A percentile compares a stretch with the other conserved stretches of the same genome.
Conservation (phyloP, 2,329 filamentous ascomycete genomes). For the Aspergillus bombycis region DNA sequence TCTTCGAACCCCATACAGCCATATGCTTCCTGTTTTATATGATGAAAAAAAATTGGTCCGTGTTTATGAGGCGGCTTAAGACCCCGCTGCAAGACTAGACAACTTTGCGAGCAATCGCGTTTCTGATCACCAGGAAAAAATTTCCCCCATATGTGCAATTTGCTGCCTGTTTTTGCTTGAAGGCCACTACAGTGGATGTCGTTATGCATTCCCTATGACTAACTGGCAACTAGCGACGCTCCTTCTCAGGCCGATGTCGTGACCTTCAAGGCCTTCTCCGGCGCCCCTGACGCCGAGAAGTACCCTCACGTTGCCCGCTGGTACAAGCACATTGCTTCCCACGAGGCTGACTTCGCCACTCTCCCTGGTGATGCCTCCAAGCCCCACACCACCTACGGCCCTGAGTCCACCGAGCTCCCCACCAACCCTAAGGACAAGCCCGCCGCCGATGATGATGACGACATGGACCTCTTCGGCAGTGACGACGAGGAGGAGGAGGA, state of each 20-base stretch:
- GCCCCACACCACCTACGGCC: conserved; percentile 87
- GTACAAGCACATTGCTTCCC: conserved; percentile 98
- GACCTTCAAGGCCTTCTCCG: conserved; percentile 85
- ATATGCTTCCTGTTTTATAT: conserved; percentile 44
- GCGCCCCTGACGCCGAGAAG: conserved; percentile 76
- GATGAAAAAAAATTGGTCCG: conserved; percentile 91
- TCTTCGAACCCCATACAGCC: conserved; percentile 12
- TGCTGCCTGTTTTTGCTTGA: conserved; percentile 13
- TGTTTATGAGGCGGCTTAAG: conserved; percentile 95
- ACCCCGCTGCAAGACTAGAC: conserved; percentile 79
- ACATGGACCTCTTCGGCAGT: conserved; percentile 90
- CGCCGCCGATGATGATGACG: conserved; percentile 77
- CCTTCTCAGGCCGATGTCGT: conserved; percentile 95
- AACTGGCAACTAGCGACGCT: conserved; percentile 51
- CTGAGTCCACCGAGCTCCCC: conserved; percentile 75
- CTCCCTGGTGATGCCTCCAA: conserved; percentile 90
- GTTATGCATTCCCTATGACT: conserved; percentile 13
- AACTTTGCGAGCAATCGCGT: conserved; percentile 74
- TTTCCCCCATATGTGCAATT: conserved; percentile 16
- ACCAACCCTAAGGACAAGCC: conserved; percentile 86
- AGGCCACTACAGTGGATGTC: neutral
- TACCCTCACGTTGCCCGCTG: conserved; percentile 94
- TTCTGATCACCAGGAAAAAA: conserved; percentile 61
- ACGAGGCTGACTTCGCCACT: conserved; percentile 87
- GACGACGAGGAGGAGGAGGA: conserved; percentile 97